Evolutionary conservation across 495 filamentous ascomycete species (phyloP), one percentile per base, ranked within the genome.

Genomic region (Annulohypoxylon nitens): DNA sequence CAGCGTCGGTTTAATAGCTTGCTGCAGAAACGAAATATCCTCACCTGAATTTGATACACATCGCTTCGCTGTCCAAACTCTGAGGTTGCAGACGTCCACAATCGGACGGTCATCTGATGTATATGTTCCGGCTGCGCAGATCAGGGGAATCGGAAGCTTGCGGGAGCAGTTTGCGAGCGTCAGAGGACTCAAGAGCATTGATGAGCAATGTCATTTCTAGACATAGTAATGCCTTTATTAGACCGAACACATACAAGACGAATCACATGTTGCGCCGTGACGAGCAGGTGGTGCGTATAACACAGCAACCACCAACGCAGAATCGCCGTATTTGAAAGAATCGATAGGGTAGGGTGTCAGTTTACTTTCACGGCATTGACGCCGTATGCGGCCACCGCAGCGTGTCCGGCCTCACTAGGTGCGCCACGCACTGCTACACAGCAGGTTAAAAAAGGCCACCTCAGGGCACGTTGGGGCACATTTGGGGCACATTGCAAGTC

Each of bases 91-190:
- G 45, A 51, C 51, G 62, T 47, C 59, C 69, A 53, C 47, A 61
- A 57, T 65, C 39, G 48, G 70, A 63, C 41, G 23, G 30, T 69
- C 59, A 39, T 65, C 64, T 67, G 64, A 75, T 69, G 60, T 37
- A 18, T 55, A 64, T 45, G n/a, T 36, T 37, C 68, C 76, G 76
- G 76, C 70, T 76, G 64, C 67, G 76, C 25, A 76, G 76, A 78
- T 76, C 76, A 76, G 69, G 76, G 73, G 76, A 78, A 33, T 61
- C 74, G 70, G 76, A 76, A 72, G 70, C 60, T 70, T 55, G 58
- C 74, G 70, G 73, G 41, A 71, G 18, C 64, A 64, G 51, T 67
- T 74, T 60, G 59, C 67, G 61, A 74, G 59, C 61, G 73, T 75
- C 45, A 62, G 59, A 75, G 20, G 61, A 61, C 39, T 25, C 62